phyloP scores from a whole-genome alignment of 257 asterid species.

The Salvia miltiorrhiza region DNA sequence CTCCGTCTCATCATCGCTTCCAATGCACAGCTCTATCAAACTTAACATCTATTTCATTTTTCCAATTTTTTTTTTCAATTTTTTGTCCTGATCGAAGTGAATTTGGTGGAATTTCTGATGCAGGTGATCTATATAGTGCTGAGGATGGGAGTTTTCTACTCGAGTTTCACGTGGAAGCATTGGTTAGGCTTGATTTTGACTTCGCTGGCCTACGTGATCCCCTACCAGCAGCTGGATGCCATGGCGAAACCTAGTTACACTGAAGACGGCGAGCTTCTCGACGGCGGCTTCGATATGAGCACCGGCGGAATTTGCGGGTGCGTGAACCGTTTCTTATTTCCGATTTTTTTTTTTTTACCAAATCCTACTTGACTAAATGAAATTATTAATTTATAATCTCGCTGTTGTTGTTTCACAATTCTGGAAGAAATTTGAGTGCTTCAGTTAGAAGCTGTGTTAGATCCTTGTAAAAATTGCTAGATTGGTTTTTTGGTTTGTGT shows the following conservation, averaged over 20 bases:
- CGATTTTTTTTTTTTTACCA: too few relatives aligned
- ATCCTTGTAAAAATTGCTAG: not conserved
- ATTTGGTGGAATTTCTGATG: not conserved
- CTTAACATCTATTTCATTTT: not conserved
- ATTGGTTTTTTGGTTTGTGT: not conserved
- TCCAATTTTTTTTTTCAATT: not conserved
- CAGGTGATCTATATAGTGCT: conserved; percentile 67
- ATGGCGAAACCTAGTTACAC: conserved; percentile 76
- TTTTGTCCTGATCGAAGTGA: conserved; percentile 10
- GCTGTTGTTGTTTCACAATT: not conserved
- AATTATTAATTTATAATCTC: conserved; percentile 1
- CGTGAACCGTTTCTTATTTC: conserved; percentile 10
- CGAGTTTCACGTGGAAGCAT: conserved; percentile 91
- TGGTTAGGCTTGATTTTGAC: conserved; percentile 63
- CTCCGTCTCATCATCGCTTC: conserved; percentile 60
- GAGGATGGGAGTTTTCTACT: conserved; percentile 71
- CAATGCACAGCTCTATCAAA: conserved; percentile 42
- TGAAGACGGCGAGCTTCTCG: conserved; percentile 71
- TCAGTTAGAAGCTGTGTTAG: not conserved
- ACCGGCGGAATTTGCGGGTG: conserved; percentile 96
- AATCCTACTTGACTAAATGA: not conserved
- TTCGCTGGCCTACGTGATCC: conserved; percentile 66
- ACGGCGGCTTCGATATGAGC: conserved; percentile 95
- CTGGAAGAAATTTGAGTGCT: not conserved
- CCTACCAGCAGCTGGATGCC: conserved; percentile 76